A percentile compares a stretch with the other conserved stretches of the same genome.
phyloP scores from a whole-genome alignment of 805 yeast species.

The Candida khao-thaluensis region DNA sequence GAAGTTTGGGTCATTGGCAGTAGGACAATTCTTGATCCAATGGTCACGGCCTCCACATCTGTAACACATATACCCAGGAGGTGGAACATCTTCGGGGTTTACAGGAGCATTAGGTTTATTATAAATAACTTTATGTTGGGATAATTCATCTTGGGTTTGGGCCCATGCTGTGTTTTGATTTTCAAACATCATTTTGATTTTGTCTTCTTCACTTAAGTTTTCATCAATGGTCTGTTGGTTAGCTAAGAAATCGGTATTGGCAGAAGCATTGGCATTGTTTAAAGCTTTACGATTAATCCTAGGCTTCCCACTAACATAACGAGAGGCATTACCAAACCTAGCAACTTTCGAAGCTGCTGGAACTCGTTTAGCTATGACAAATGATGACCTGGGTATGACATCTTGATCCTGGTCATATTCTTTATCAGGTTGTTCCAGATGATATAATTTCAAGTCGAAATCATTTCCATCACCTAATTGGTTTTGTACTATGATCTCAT shows the following conservation, averaged over 20 bases:
- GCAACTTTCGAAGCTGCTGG: constrained; percentile 54
- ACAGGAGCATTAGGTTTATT: constrained; percentile 39
- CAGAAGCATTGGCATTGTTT: constrained; percentile 21
- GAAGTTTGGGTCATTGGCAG: constrained; percentile 87
- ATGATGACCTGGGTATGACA: constrained; percentile 86
- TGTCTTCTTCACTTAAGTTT: constrained; percentile 74
- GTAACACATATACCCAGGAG: constrained; percentile 94
- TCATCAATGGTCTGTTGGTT: constrained; percentile 27
- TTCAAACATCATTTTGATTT: constrained; percentile 86
- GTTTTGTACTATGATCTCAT: constrained; percentile 81
- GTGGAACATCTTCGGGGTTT: constrained; percentile 72
- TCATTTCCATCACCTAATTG: constrained; percentile 81
- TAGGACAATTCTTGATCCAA: constrained; percentile 95
- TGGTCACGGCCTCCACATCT: constrained; percentile 93
- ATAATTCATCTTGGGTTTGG: constrained; percentile 87
- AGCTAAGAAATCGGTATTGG: constrained; percentile 20
- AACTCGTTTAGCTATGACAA: constrained; percentile 75
- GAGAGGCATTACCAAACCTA: constrained; percentile 55
- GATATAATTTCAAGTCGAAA: constrained; percentile 72
- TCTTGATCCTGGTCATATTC: constrained; percentile 87
- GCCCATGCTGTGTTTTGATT: constrained; percentile 95
- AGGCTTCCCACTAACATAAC: constrained; percentile 76
- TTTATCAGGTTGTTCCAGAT: constrained; percentile 50
- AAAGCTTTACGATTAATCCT: constrained; percentile 43
- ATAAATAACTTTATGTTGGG: constrained; percentile 77